Base-by-base conservation (phyloP, 495 filamentous ascomycete genomes). In the Aspergillus funiculosus region DNA sequence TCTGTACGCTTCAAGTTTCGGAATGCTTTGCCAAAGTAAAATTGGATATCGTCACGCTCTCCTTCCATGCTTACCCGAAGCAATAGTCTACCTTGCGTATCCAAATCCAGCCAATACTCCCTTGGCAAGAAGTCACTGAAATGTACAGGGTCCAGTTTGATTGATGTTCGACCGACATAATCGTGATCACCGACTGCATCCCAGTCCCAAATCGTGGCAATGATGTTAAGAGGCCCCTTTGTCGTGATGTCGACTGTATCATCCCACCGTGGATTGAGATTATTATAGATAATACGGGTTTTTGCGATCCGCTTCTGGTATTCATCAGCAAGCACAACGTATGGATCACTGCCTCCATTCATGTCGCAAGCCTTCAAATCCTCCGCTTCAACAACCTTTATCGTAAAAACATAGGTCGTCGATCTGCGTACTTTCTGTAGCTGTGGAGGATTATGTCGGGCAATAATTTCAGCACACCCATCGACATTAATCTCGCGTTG, bases 311-410 rank as follows among this genome's bases (percentile, higher is more conserved):
- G 85, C 61, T 95, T 97, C 60, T 96, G 91, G 61, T 94, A 97
- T 60, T 99, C 94, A 56, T 99, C 94, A 26, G 89, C 84, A 45
- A 99, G 78, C 18, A 99, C 90, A 4, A 97, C 90, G 56, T 99
- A 99, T 8, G 94, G 94, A 69, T 99, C 94, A 62, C 91, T 96
- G 46, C 81, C 77, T 41, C 94, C 94, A 54, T 84, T 89, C 48
- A 94, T 86, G 67, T 99, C 94, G 57, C 94, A 97, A 11, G 94
- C 89, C 61, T 95, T 97, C 51, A 99, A 67, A 54, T 97, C 94
- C 65, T 99, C 94, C n/a, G 86, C 94, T 57, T 99, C 94, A 21
- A 99, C 89, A 38, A 99, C 87, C 71, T 99, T 99, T 65, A 97
- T 90, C 1, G 94, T 97, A 63, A 99, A 99, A 37, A 97, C 88